A percentile compares a stretch with the other conserved stretches of the same genome.
Conservation (phyloP, 768 basidiomycete genomes). For the Krasilnikovozyma curviuscula region DNA sequence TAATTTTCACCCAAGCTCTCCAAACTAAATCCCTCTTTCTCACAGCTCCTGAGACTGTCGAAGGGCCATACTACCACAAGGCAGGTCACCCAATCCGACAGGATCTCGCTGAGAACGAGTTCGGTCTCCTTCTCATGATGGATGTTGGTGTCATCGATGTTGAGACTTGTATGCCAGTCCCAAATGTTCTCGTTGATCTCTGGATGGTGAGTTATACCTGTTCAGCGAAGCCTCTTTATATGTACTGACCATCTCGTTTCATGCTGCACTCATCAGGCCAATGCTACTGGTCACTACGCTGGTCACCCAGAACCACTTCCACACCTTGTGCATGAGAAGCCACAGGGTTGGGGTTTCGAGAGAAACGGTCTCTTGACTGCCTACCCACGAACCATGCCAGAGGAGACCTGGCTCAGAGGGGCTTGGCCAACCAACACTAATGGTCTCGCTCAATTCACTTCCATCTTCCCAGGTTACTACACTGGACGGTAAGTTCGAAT, state of each 20-base stretch:
- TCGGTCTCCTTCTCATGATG: slow-evolving; percentile 24
- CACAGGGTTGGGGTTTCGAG: slow-evolving; percentile 16
- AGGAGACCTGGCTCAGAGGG: slow-evolving; percentile 23
- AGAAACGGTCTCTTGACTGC: slow-evolving; percentile 22
- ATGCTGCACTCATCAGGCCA: slow-evolving; percentile 5
- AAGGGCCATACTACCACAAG: slow-evolving; percentile 20
- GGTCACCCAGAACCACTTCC: slow-evolving; percentile 22
- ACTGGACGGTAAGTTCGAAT: no score
- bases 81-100: slow-evolving; percentile 23
- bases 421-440: slow-evolving; percentile 25
- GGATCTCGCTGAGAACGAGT: slow-evolving; percentile 25
- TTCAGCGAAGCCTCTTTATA: not conserved
- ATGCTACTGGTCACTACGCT: slow-evolving; percentile 22
- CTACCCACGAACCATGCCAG: slow-evolving; percentile 21
- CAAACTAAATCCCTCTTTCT: not conserved
- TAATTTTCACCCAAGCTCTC: not conserved
- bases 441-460: slow-evolving; percentile 23
- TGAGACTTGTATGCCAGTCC: slow-evolving; percentile 23
- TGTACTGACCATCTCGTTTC: not conserved
- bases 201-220: slow-evolving; percentile 14
- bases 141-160: slow-evolving; percentile 25
- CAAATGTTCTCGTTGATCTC: slow-evolving; percentile 21
- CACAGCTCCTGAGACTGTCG: slow-evolving; percentile 11
- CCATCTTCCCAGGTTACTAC: slow-evolving; percentile 14
- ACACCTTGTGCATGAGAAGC: slow-evolving; percentile 19